Conservation (phyloP, 352 stramenopile genomes). For the Globisporangium recalcitrans region DNA sequence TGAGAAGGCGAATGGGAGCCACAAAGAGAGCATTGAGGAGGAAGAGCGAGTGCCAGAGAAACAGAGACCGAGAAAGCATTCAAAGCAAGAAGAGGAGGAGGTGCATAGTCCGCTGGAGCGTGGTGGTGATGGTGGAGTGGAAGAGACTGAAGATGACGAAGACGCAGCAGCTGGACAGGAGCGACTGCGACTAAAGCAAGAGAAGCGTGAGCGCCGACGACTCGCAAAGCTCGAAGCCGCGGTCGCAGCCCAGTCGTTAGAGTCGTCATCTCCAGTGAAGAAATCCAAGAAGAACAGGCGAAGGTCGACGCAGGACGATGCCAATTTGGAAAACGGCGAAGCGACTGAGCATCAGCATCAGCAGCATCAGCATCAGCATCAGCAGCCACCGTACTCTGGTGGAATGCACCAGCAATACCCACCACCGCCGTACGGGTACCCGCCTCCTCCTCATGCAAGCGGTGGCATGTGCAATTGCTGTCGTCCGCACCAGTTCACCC, state of each 20-base stretch:
- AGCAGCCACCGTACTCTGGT: background rate
- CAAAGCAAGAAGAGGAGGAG: background rate
- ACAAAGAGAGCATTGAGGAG: background rate
- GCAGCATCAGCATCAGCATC: background rate
- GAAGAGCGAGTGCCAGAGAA: background rate
- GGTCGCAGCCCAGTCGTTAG: conserved; percentile 28
- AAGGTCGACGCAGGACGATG: background rate
- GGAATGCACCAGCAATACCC: background rate
- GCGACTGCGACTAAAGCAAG: conserved; percentile 21
- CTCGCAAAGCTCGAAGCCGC: conserved; percentile 33
- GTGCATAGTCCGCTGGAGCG: background rate
- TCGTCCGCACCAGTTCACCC: conserved; percentile 30
- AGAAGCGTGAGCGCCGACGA: conserved; percentile 29
- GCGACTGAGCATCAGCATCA: background rate
- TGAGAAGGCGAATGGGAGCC: background rate
- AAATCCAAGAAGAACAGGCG: background rate
- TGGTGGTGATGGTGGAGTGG: background rate
- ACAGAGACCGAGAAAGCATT: background rate
- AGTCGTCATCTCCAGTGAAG: conserved; percentile 7
- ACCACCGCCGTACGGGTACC: background rate
- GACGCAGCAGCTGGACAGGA: conserved; percentile 2
- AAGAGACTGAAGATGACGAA: conserved; percentile 3
- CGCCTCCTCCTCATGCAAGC: background rate
- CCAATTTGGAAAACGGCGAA: background rate
- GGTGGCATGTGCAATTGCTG: conserved; percentile 21